A percentile compares a stretch with the other conserved stretches of the same genome.
These are phyloP conservation scores for Recurvomyces mirabilis DNA, from an alignment of 495 filamentous ascomycete species.

Conservation along the genomic window DNA sequence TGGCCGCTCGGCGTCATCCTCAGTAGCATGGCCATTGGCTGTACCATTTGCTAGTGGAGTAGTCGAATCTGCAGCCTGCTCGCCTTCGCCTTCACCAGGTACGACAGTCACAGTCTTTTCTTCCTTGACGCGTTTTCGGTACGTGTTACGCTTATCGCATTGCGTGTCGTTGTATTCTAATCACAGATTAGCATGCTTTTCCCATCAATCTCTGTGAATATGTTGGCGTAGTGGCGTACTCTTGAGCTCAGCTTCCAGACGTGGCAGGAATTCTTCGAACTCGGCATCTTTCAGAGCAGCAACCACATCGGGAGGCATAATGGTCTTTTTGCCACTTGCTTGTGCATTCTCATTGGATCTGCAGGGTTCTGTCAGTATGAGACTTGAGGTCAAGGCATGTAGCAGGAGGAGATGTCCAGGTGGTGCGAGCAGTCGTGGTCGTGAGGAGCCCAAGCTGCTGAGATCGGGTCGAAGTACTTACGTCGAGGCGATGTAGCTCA, in stretches of 20 bases:
- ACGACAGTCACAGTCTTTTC: constrained; percentile 31
- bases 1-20: constrained; percentile 16
- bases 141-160: constrained; percentile 52
- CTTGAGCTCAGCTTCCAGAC: constrained; percentile 50
- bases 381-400: too few relatives aligned
- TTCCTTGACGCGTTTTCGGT: constrained; percentile 42
- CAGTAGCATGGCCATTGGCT: constrained; percentile 8
- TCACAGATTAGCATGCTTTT: not conserved
- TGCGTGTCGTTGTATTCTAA: constrained; percentile 48
- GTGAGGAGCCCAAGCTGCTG: too few relatives aligned
- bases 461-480: constrained; percentile 47
- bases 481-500: constrained; percentile 76
- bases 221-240: constrained; percentile 31
- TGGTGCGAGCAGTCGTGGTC: too few relatives aligned
- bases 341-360: constrained; percentile 70
- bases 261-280: constrained; percentile 61
- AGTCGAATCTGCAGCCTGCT: constrained; percentile 18
- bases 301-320: constrained; percentile 74
- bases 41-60: constrained; percentile 19
- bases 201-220: not conserved
- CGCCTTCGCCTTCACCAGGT: constrained; percentile 18
- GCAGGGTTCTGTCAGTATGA: too few relatives aligned
- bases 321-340: constrained; percentile 64
- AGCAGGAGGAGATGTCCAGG: too few relatives aligned
- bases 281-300: constrained; percentile 72